Evolutionary conservation across 352 stramenopile genomes (phyloP), one percentile per base, ranked within the genome.

Genomic region (Pythium oligandrum): DNA sequence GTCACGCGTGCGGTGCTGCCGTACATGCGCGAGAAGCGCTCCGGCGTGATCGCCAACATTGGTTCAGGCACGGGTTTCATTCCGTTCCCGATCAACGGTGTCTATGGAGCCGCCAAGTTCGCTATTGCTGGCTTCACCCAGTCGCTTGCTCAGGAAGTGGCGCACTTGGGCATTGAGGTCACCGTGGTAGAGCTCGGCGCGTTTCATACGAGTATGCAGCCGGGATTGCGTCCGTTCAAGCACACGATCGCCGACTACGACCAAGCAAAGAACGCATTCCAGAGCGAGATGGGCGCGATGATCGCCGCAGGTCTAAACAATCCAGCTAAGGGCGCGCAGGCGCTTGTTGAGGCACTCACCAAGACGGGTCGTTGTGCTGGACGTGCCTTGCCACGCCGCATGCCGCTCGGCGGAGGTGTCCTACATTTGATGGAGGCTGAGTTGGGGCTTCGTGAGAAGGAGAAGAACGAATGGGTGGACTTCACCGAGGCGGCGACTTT

Each of bases 31-130:
- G 51, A 54, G 34, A 61, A 74, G 26, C 40, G 54, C 9, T 54
- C 57, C n/a, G 71, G 71, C 7, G 45, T 73, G 32, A 67, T 82
- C 17, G 71, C 68, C 9, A 75, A 73, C 51, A 60, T 82, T 2
- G 71, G 71, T 3, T 82, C 69, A 3, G 51, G 63, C 12, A 63
- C 39, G 11, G 71, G 69, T 1, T 74, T 64, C 44, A 65, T 44
- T 34, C 53, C 56, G 0, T 60, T 68, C 9, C 65, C 65, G 0
- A 56, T 53, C 6, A 65, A 64, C 17, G 63, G 68, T 11, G 48
- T 77, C 35, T 78, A 81, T 40, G 57, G 61, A 26, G 65, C 66
- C 3, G 64, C 66, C 5, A 79, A 79, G 11, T 75, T 74, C 51
- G 70, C 70, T 4, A 44, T 76, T 1, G 70, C 67, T 4, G 66